Evolutionary conservation across 495 filamentous ascomycete genomes (phyloP), one percentile per base, ranked within the genome.

Genomic region (Xylaria scruposa): DNA sequence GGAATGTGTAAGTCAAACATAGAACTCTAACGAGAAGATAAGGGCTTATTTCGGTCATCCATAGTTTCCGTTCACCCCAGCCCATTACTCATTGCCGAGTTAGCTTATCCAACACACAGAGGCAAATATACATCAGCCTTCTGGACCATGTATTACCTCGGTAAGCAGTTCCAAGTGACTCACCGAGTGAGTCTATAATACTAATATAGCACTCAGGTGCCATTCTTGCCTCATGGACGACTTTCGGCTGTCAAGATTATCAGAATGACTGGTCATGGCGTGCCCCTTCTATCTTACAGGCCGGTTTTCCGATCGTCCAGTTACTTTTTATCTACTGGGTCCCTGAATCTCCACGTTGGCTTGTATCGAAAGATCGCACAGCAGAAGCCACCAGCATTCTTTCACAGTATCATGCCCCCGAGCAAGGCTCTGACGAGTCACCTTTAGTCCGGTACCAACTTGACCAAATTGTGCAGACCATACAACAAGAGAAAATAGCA

Each of bases 21-120:
- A 46, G 6, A 10, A 17, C 4, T 40, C 7, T 2, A 6, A 63
- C 0, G 12, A 13, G 21, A 24, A 44, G 10, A 42, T 9, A 4
- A 1, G 17, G 10, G 29, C 60, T 63, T 3, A 63, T 63, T n/a
- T 42, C 13, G 17, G n/a, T 13, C 46, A 31, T 2, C 46, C 13
- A 21, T n/a, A 63, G 87, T 90, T 44, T 82, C 82, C 49, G 82
- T 83, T 51, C 81, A 85, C 36, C 87, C 87, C 8, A 88, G 86
- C 0, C 90, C 90, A 0, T 83, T 87, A 1, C 89, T 90, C 68
- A 87, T 90, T 54, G 85, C 86, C 1, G 90, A 91, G 77, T 86
- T 90, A 70, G 85, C 73, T 6, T 87, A 91, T 74, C 90, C 90
- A 1, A 82, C 85, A 26, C 88, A 86, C 73, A 84, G 89, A 54